Conservation (phyloP, 768 basidiomycete species). For the Zangia roseola region DNA sequence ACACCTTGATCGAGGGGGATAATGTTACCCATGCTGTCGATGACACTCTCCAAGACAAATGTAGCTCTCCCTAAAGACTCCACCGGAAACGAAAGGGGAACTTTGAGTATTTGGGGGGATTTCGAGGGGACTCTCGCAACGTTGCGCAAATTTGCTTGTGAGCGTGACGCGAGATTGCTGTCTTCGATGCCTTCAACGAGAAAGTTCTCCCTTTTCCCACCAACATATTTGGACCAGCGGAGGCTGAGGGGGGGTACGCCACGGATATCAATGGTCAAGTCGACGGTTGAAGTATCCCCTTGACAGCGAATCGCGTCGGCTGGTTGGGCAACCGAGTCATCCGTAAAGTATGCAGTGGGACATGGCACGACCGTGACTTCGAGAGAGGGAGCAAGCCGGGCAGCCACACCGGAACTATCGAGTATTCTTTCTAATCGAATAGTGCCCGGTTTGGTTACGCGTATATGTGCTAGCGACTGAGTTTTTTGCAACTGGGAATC, state of each 20-base stretch:
- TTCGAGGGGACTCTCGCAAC: slow-evolving; percentile 21
- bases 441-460: slow-evolving; percentile 68
- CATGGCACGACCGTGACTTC: slow-evolving; percentile 80
- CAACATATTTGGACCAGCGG: slow-evolving; percentile 70
- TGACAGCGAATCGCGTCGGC: slow-evolving; percentile 60
- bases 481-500: slow-evolving; percentile 63
- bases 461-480: slow-evolving; percentile 72
- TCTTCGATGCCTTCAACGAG: slow-evolving; percentile 84
- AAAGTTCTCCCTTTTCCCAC: slow-evolving; percentile 65
- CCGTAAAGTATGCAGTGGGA: slow-evolving; percentile 67
- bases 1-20: slow-evolving; percentile 45
- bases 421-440: slow-evolving; percentile 72
- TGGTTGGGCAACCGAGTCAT: slow-evolving; percentile 34
- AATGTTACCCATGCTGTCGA: slow-evolving; percentile 80
- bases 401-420: slow-evolving; percentile 68
- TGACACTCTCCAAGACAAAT: slow-evolving; percentile 76
- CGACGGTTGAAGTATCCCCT: slow-evolving; percentile 57
- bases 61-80: slow-evolving; percentile 64
- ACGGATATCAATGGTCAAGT: slow-evolving; percentile 60
- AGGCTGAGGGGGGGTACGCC: slow-evolving; percentile 79
- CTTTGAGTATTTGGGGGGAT: slow-evolving; percentile 55
- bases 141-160: slow-evolving; percentile 24
- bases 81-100: slow-evolving; percentile 67
- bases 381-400: slow-evolving; percentile 62
- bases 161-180: slow-evolving; percentile 38